Conservation (phyloP, 768 basidiomycete genomes). For the Agrocybe pediades region DNA sequence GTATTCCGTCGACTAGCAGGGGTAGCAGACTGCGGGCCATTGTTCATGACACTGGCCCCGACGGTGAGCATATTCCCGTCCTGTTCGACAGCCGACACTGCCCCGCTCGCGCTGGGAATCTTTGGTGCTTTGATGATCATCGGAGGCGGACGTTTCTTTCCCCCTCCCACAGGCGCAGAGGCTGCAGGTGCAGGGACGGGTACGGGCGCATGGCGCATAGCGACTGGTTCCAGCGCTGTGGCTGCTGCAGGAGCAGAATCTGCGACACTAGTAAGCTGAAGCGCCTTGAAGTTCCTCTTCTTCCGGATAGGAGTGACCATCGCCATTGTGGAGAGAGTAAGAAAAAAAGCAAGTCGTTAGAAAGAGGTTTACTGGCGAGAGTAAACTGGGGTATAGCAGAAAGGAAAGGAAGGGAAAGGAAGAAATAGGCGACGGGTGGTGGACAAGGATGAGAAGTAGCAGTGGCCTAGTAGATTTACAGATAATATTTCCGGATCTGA, state of each 20-base stretch:
- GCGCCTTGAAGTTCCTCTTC: constrained; percentile 90
- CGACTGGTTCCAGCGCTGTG: constrained; percentile 37
- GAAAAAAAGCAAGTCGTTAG: neutral
- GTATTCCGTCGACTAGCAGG: constrained; percentile 63
- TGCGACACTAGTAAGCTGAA: constrained; percentile 67
- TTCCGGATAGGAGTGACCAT: constrained; percentile 72
- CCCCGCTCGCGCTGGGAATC: constrained; percentile 44
- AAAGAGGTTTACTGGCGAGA: neutral
- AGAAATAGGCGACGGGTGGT: constrained; percentile 6
- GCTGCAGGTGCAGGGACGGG: constrained; percentile 32
- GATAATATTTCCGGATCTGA: constrained; percentile 24
- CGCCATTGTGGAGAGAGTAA: constrained; percentile 17
- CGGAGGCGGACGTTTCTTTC: constrained; percentile 78
- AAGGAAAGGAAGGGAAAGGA: constrained; percentile 1
- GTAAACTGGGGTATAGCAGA: neutral
- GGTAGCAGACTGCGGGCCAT: constrained; percentile 57
- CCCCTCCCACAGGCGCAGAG: constrained; percentile 38
- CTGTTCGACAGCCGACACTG: constrained; percentile 41
- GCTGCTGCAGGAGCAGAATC: constrained; percentile 20
- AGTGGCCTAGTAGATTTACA: constrained; percentile 17
- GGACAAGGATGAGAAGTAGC: constrained; percentile 21
- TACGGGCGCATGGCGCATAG: constrained; percentile 45
- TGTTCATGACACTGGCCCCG: constrained; percentile 40
- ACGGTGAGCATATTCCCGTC: constrained; percentile 50
- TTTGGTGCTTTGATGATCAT: constrained; percentile 80